These are phyloP conservation scores for Acaromyces ingoldii DNA, from an alignment of 1,284 basidiomycete species.

Conservation along the genomic window DNA sequence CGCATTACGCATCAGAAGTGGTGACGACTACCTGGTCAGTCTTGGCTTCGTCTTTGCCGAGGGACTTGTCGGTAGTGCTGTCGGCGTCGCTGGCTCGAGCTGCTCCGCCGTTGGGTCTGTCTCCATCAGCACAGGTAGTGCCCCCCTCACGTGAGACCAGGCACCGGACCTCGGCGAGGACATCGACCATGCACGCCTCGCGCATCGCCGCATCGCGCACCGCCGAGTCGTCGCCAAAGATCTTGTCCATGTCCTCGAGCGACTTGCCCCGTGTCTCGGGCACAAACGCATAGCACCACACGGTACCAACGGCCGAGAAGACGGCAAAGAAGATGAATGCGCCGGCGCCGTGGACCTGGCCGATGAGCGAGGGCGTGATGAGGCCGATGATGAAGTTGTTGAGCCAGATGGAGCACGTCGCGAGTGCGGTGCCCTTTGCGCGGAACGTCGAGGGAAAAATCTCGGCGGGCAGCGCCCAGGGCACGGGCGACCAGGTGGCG, in stretches of 20 bases:
- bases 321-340: conserved; percentile 66
- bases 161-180: too few species aligned
- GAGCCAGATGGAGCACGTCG: conserved; percentile 77
- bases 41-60: too few species aligned
- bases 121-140: too few species aligned
- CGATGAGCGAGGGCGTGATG: conserved; percentile 24
- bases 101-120: too few species aligned
- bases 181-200: too few species aligned
- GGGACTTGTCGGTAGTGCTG: too few species aligned
- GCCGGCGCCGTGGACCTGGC: conserved; percentile 43
- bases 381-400: conserved; percentile 64
- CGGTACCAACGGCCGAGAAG: conserved; percentile 63
- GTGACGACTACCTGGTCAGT: too few species aligned
- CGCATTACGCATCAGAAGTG: too few species aligned
- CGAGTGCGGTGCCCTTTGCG: conserved; percentile 73
- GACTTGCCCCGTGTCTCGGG: conserved; percentile 72
- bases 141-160: too few species aligned
- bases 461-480: conserved; percentile 75
- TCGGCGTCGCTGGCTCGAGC: too few species aligned
- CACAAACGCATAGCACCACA: conserved; percentile 57
- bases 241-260: conserved; percentile 62
- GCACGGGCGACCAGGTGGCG: conserved; percentile 74
- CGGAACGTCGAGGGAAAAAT: conserved; percentile 79
- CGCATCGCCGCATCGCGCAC: too few species aligned
- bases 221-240: conserved; percentile 36